Evolutionary conservation across 345 rosid genomes (phyloP), one percentile per base, ranked within the genome.

Genomic region (Populus davidiana): DNA sequence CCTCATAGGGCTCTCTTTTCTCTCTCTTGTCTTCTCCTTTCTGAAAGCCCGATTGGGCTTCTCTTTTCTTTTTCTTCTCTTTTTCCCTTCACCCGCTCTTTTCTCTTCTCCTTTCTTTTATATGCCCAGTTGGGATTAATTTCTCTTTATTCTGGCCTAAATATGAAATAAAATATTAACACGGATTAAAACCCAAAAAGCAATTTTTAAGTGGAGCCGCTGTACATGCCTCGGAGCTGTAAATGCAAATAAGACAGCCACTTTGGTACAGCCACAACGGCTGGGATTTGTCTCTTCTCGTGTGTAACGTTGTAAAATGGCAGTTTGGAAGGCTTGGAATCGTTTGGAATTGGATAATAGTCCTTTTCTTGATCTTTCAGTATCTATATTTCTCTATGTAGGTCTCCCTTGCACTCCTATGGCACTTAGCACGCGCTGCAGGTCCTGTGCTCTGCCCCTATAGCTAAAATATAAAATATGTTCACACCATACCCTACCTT

Each of bases 401-500:
- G 33, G 72, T 23, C 50, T 23, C 71, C 39, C 25, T 38, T 20
- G 20, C 20, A 7, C 35, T 7, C 29, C 31, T n/a, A 31, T 39
- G 79, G 47, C 69, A 59, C 44, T 31, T 21, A 33, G 63, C 75
- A 69, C 31, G 79, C 79, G 61, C 8, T 41, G 69, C 75, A 70
- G 80, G 63, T 70, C 43, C 71, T 33, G 70, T 17, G 59, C 67
- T 56, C 43, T 14, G 47, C 33, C 79, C 69, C 43, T 52, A 5
- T n/a, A 23, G 33, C 38, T 23, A 7, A 27, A 43, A 25, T 43
- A 23, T 20, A 25, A 33, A 67, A 67, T 36, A 52, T 35, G 72
- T 14, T 54, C 72, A 38, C 72, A 25, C 54, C 39, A 10, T 29
- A 39, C 43, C 25, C 25, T 39, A 20, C 69, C 52, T 76, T 39